These are phyloP conservation scores for Sophora flavescens DNA, from an alignment of 306 rosid species.

Conservation along the genomic window DNA sequence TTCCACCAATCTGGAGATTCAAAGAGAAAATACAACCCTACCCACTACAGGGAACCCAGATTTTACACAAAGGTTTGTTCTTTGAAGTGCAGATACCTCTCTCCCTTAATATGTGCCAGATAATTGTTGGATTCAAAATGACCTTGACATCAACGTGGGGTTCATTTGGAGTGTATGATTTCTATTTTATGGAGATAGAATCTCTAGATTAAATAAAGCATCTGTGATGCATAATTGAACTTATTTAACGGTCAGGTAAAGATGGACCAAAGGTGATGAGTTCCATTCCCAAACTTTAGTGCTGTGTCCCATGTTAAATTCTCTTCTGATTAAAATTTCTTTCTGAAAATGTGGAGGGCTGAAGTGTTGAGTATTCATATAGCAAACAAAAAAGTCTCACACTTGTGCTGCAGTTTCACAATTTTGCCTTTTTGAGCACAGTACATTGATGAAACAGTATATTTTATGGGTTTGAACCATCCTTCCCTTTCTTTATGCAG, in stretches of 20 bases:
- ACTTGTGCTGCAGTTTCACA: slow-evolving; percentile 7
- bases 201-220: slow-evolving; percentile 18
- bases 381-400: slow-evolving; percentile 9
- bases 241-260: slow-evolving; percentile 8
- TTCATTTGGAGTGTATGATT: slow-evolving; percentile 29
- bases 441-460: slow-evolving; percentile 2
- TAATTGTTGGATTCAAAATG: slow-evolving; percentile 26
- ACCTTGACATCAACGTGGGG: slow-evolving; percentile 18
- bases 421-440: not conserved
- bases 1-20: slow-evolving; percentile 98
- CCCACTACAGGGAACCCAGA: slow-evolving; percentile 96
- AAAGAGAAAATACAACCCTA: slow-evolving; percentile 90
- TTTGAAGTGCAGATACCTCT: slow-evolving; percentile 11
- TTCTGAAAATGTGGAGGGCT: not conserved
- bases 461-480: slow-evolving; percentile 21
- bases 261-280: slow-evolving; percentile 4
- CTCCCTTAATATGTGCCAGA: not conserved
- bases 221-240: slow-evolving; percentile 15
- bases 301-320: slow-evolving; percentile 12
- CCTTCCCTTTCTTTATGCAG: slow-evolving; percentile 48
- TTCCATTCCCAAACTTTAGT: slow-evolving; percentile 21
- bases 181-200: slow-evolving; percentile 20
- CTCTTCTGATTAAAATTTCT: slow-evolving; percentile 13
- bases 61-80: slow-evolving; percentile 86
- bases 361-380: not conserved